Conservation (phyloP, 108 stramenopile genomes). For the Seminavis robusta region DNA sequence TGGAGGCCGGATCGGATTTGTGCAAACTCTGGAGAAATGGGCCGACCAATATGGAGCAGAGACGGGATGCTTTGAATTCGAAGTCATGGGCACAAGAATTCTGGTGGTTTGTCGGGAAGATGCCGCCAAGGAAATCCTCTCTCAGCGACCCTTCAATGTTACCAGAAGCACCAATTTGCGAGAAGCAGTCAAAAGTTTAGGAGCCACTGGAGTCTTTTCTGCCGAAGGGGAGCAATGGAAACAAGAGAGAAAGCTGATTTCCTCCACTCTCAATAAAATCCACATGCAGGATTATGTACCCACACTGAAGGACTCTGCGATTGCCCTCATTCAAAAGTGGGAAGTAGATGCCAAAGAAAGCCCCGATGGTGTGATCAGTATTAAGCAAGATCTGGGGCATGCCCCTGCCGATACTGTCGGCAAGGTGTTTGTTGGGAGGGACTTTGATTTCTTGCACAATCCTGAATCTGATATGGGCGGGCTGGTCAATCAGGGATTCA, state of each 20-base stretch:
- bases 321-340: conserved; percentile 4
- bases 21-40: too few relatives aligned
- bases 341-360: too few relatives aligned
- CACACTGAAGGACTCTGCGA: not conserved
- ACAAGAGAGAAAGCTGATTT: conserved; percentile 12
- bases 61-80: conserved; percentile 8
- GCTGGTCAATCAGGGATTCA: not conserved
- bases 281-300: conserved; percentile 2
- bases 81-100: conserved; percentile 1
- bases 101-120: conserved; percentile 10
- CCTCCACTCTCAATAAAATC: conserved; percentile 11
- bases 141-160: conserved; percentile 4
- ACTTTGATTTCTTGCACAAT: not conserved
- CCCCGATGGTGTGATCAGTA: conserved; percentile 1
- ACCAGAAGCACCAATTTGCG: not conserved
- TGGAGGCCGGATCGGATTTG: too few relatives aligned
- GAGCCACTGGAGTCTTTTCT: conserved; percentile 10
- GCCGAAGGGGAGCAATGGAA: conserved; percentile 17
- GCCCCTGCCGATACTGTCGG: conserved; percentile 8
- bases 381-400: conserved; percentile 1
- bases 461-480: not conserved
- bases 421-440: conserved; percentile 5
- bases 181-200: conserved; percentile 1
- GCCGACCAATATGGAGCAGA: not conserved
- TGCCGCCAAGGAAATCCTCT: not conserved